These are phyloP conservation scores for Dalbergia oliveri DNA, from an alignment of 306 rosid genomes.

Conservation along the genomic window DNA sequence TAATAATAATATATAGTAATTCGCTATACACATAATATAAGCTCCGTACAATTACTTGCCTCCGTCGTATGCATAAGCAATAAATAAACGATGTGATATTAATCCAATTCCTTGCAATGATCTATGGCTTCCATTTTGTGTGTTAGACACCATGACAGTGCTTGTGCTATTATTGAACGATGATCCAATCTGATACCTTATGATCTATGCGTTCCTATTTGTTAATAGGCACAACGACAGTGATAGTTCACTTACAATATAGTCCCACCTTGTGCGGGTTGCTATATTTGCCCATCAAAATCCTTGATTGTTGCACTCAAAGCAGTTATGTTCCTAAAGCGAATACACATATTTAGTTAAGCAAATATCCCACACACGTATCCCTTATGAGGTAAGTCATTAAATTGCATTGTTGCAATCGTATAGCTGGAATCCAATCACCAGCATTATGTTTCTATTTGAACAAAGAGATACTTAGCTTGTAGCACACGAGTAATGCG, in stretches of 20 bases:
- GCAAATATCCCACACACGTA: background rate
- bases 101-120: conserved; percentile 9
- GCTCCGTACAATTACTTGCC: background rate
- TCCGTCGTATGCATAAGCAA: background rate
- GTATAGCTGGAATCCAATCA: background rate
- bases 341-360: background rate
- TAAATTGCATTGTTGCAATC: conserved; percentile 7
- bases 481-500: background rate
- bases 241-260: background rate
- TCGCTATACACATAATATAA: background rate
- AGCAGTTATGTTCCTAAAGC: background rate
- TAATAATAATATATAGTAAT: background rate
- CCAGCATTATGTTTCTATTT: background rate
- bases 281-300: background rate
- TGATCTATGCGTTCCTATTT: background rate
- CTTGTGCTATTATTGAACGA: conserved; percentile 32
- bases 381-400: background rate
- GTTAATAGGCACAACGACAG: conserved; percentile 2
- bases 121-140: background rate
- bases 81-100: conserved; percentile 42
- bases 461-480: background rate
- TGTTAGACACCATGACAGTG: conserved; percentile 16
- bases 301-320: background rate
- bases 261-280: background rate
- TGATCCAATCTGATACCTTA: background rate